Percentiles rank a stretch among this genome's conserved stretches.
phyloP scores from a whole-genome alignment of 2,329 filamentous ascomycete species.

The Arachnomyces sp. region DNA sequence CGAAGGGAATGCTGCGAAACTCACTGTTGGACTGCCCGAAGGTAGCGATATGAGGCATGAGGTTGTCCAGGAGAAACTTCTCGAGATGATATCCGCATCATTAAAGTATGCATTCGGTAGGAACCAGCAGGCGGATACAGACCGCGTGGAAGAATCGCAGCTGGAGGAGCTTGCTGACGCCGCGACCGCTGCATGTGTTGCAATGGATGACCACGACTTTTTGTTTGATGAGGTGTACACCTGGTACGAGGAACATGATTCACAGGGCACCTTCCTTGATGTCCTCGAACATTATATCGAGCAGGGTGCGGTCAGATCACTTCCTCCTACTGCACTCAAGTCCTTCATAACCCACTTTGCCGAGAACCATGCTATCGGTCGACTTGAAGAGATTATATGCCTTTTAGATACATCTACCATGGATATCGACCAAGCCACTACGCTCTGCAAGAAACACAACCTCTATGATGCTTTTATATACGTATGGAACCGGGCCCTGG shows the following conservation, averaged over 20 bases:
- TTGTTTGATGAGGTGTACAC: slow-evolving; percentile 87
- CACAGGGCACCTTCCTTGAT: slow-evolving; percentile 72
- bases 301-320: slow-evolving; percentile 60
- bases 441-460: slow-evolving; percentile 80
- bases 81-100: slow-evolving; percentile 90
- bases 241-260: slow-evolving; percentile 71
- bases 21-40: slow-evolving; percentile 88
- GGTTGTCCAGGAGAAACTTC: slow-evolving; percentile 77
- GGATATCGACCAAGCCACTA: slow-evolving; percentile 87
- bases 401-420: slow-evolving; percentile 83
- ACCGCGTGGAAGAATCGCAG: slow-evolving; percentile 50
- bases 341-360: slow-evolving; percentile 76
- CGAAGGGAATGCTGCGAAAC: slow-evolving; percentile 79
- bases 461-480: slow-evolving; percentile 94
- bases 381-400: slow-evolving; percentile 89
- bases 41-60: slow-evolving; percentile 65
- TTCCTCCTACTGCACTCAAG: slow-evolving; percentile 81
- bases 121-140: slow-evolving; percentile 39
- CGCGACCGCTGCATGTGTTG: slow-evolving; percentile 75
- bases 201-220: slow-evolving; percentile 69
- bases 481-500: slow-evolving; percentile 86
- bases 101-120: slow-evolving; percentile 79
- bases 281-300: slow-evolving; percentile 82
- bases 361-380: slow-evolving; percentile 61
- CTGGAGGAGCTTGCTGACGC: slow-evolving; percentile 71